phyloP scores from a whole-genome alignment of 2,329 filamentous ascomycete species.

The Helminthosporium solani region DNA sequence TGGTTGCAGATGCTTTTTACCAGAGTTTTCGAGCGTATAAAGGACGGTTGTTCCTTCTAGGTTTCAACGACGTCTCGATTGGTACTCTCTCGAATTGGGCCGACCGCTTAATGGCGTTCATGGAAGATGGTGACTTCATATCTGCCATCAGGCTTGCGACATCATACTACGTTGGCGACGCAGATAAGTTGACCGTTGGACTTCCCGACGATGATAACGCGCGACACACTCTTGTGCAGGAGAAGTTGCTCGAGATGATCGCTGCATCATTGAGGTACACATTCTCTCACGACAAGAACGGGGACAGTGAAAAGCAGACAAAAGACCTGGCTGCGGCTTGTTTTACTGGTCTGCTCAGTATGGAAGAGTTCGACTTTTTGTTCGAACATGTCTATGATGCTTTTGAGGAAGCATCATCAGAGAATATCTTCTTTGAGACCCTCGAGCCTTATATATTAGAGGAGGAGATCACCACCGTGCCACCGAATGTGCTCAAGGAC shows the following conservation, averaged over 20 bases:
- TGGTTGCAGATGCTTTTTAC: conserved; percentile 94
- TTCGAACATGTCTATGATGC: conserved; percentile 90
- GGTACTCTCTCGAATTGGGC: conserved; percentile 96
- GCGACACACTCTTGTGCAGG: conserved; percentile 78
- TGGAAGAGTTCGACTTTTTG: conserved; percentile 77
- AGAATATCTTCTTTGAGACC: conserved; percentile 80
- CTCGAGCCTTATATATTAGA: conserved; percentile 87
- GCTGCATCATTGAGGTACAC: conserved; percentile 86
- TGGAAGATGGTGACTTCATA: conserved; percentile 96
- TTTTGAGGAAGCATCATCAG: conserved; percentile 75
- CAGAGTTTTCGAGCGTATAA: conserved; percentile 98
- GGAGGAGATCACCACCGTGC: conserved; percentile 70
- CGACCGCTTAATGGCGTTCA: conserved; percentile 85
- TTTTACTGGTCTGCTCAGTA: conserved; percentile 77
- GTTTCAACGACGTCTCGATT: conserved; percentile 90
- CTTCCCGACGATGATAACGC: conserved; percentile 78
- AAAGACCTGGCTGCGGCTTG: conserved; percentile 79
- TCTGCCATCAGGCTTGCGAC: conserved; percentile 87
- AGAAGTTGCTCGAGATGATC: conserved; percentile 92
- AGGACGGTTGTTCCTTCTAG: conserved; percentile 84
- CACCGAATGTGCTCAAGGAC: conserved; percentile 81
- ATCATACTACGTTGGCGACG: conserved; percentile 84
- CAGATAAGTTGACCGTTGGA: conserved; percentile 93
- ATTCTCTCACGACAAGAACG: conserved; percentile 64
- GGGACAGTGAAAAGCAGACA: conserved; percentile 60